phyloP scores from a whole-genome alignment of 2,329 filamentous ascomycete species.

The Phoma sp. region DNA sequence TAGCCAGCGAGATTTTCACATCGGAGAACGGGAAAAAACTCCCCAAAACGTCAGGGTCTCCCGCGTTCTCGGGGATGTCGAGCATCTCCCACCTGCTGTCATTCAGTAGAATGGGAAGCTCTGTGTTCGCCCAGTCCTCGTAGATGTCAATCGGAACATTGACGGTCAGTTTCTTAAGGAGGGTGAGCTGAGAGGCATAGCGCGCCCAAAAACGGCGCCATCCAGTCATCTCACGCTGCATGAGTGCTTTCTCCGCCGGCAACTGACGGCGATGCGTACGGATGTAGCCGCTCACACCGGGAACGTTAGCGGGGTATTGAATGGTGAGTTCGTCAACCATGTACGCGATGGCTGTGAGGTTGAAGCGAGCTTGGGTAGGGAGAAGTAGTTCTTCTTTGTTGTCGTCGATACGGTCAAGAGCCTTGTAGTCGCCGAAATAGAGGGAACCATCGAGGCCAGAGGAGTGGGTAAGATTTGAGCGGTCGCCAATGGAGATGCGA shows the following conservation, averaged over 20 bases:
- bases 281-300: conserved; percentile 38
- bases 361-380: conserved; percentile 43
- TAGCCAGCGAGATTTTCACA: conserved; percentile 25
- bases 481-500: conserved; percentile 44
- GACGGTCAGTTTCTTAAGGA: conserved; percentile 44
- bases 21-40: conserved; percentile 27
- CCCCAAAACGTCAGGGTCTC: conserved; percentile 23
- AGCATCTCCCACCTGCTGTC: conserved; percentile 44
- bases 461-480: conserved; percentile 30
- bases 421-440: conserved; percentile 47
- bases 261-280: conserved; percentile 27
- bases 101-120: conserved; percentile 27
- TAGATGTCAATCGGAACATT: conserved; percentile 43
- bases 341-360: conserved; percentile 38
- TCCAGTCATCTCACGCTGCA: conserved; percentile 42
- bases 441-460: conserved; percentile 42
- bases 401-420: conserved; percentile 35
- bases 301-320: conserved; percentile 43
- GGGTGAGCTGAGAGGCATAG: conserved; percentile 44
- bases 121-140: conserved; percentile 39
- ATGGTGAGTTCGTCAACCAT: conserved; percentile 48
- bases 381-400: conserved; percentile 35
- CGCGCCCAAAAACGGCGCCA: conserved; percentile 47
- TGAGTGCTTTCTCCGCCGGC: conserved; percentile 33
- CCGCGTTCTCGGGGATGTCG: conserved; percentile 31